Evolutionary conservation across 106 monocot genomes (phyloP).

Genomic region (Iris macrosiphon): DNA sequence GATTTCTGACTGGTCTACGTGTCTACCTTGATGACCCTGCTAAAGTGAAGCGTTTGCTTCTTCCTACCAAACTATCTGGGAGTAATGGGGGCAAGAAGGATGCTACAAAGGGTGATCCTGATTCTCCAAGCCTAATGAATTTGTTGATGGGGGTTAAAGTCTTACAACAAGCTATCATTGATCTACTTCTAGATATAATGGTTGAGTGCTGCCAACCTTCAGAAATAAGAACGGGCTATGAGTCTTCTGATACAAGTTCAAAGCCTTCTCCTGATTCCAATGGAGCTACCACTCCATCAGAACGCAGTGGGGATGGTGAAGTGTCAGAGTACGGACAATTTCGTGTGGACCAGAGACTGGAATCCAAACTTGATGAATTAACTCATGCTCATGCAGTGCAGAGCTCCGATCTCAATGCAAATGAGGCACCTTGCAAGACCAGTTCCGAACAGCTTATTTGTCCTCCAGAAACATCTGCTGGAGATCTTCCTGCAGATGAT

Average conservation of each 20-base stretch:
- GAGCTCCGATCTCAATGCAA: constrained; percentile 40
- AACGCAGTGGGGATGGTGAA: constrained; percentile 30
- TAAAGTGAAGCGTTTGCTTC: constrained; percentile 86
- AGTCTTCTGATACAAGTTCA: constrained; percentile 32
- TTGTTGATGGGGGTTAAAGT: constrained; percentile 87
- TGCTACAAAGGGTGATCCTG: constrained; percentile 36
- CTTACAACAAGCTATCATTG: constrained; percentile 86
- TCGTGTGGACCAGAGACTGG: constrained; percentile 41
- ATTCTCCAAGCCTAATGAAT: constrained; percentile 77
- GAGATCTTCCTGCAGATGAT: constrained; percentile 50
- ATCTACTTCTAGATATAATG: constrained; percentile 95
- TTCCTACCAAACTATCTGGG: constrained; percentile 68
- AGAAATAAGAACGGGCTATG: constrained; percentile 34
- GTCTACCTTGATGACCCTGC: constrained; percentile 89
- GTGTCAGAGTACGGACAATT: constrained; percentile 27
- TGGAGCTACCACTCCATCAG: constrained; percentile 35
- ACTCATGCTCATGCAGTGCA: constrained; percentile 44
- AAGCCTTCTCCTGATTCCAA: constrained; percentile 37
- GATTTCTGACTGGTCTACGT: constrained; percentile 73
- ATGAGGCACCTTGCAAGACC: constrained; percentile 23
- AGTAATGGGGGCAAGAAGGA: constrained; percentile 49
- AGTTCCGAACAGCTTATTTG: constrained; percentile 36
- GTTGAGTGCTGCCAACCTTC: constrained; percentile 94
- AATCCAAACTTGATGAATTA: constrained; percentile 36
- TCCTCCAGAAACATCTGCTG: constrained; percentile 59